Conservation (phyloP, 768 basidiomycete genomes). For the Exidia glandulosa region DNA sequence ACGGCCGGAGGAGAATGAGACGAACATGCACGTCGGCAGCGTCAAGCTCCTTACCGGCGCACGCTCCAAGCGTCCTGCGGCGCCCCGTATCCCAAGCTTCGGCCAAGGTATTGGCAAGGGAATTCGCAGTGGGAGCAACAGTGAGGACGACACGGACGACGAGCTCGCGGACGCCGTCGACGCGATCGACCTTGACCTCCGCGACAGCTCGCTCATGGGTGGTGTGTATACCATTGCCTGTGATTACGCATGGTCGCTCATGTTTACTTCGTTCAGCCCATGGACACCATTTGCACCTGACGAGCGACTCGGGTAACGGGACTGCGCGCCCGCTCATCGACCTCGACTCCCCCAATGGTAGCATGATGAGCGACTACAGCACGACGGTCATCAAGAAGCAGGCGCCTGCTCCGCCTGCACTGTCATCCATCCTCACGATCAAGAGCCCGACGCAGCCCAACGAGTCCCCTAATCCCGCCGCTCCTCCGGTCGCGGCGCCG, state of each 20-base stretch:
- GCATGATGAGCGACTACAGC: constrained; percentile 39
- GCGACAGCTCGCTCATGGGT: constrained; percentile 30
- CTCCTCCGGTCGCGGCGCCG: constrained; percentile 22
- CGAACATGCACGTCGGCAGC: constrained; percentile 69
- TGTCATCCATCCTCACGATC: constrained; percentile 67
- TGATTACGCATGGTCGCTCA: constrained; percentile 23
- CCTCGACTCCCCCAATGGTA: not conserved
- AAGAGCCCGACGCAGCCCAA: constrained; percentile 44
- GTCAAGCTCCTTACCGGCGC: constrained; percentile 66
- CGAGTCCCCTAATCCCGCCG: constrained; percentile 27
- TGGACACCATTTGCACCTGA: constrained; percentile 32
- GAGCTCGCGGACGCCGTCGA: constrained; percentile 16
- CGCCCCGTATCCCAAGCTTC: constrained; percentile 80
- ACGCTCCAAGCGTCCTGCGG: constrained; percentile 39
- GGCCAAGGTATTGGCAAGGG: constrained; percentile 58
- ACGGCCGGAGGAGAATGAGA: constrained; percentile 46
- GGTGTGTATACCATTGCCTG: constrained; percentile 7
- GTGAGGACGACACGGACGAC: constrained; percentile 41
- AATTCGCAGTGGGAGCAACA: constrained; percentile 42
- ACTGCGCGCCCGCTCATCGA: constrained; percentile 5
- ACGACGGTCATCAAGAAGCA: constrained; percentile 53
- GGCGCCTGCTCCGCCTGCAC: constrained; percentile 35
- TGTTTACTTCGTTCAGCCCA: constrained; percentile 41
- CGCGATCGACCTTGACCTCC: not conserved
- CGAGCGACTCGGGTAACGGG: constrained; percentile 9